Conservation (phyloP, 2,329 filamentous ascomycete genomes). For the Botrytis galanthina region DNA sequence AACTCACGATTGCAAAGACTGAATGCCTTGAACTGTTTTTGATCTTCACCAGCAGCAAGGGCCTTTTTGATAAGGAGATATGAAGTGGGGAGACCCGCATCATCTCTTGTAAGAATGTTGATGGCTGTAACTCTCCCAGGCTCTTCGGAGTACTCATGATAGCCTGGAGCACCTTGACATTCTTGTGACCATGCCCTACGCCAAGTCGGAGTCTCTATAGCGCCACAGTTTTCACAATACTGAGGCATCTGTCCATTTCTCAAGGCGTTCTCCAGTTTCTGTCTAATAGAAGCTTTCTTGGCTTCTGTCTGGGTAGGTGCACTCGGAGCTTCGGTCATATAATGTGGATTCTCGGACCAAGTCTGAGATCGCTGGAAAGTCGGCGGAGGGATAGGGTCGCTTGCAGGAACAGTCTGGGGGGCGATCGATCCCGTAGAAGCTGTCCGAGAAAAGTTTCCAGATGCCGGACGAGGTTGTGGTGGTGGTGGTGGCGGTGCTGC, state of each 20-base stretch:
- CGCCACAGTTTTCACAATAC: constrained; percentile 89
- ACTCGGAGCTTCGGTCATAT: constrained; percentile 39
- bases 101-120: constrained; percentile 62
- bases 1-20: constrained; percentile 83
- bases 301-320: constrained; percentile 23
- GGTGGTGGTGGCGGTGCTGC: constrained; percentile 23
- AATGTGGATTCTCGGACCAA: constrained; percentile 46
- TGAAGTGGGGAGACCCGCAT: constrained; percentile 58
- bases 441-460: constrained; percentile 37
- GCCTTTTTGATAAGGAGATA: constrained; percentile 80
- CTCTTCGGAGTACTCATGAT: constrained; percentile 69
- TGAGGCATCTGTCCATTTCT: constrained; percentile 80
- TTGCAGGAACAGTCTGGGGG: constrained; percentile 45
- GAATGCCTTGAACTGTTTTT: constrained; percentile 65
- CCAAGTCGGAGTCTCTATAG: constrained; percentile 96
- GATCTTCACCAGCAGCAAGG: constrained; percentile 60
- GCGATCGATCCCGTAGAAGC: constrained; percentile 37
- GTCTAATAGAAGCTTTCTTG: constrained; percentile 42
- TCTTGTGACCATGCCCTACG: constrained; percentile 86
- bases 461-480: constrained; percentile 44
- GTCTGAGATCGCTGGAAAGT: constrained; percentile 44
- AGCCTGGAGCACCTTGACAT: constrained; percentile 65
- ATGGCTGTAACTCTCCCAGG: constrained; percentile 74
- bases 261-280: constrained; percentile 62
- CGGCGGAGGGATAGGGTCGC: constrained; percentile 50